phyloP scores from a whole-genome alignment of 1,284 basidiomycete species.

The Irpex sp. region DNA sequence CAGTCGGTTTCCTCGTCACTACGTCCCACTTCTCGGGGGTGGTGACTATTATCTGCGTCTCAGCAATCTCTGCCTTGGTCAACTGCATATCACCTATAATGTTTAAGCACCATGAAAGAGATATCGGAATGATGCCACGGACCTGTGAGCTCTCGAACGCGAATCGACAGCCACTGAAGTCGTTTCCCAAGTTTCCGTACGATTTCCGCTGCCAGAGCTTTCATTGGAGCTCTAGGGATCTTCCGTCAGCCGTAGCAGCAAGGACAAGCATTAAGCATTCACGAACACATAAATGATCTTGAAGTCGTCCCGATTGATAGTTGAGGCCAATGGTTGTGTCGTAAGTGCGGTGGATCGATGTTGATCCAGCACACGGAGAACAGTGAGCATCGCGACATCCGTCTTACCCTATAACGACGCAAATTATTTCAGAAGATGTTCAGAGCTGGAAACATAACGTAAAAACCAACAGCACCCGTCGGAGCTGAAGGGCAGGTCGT shows the following conservation, averaged over 20 bases:
- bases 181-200: slow-evolving; percentile 91
- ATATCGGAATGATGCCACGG: slow-evolving; percentile 9
- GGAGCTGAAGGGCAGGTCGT: slow-evolving; percentile 55
- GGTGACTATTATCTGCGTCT: slow-evolving; percentile 98
- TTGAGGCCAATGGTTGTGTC: slow-evolving; percentile 40
- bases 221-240: slow-evolving; percentile 86
- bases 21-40: slow-evolving; percentile 99
- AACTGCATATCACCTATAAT: slow-evolving; percentile 93
- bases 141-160: slow-evolving; percentile 92
- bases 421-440: slow-evolving; percentile 2
- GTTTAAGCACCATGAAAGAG: neutral
- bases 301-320: slow-evolving; percentile 74
- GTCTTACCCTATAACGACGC: slow-evolving; percentile 83
- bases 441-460: neutral
- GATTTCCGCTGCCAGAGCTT: slow-evolving; percentile 95
- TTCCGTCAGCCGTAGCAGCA: neutral
- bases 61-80: slow-evolving; percentile 89
- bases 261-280: neutral
- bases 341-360: slow-evolving; percentile 41
- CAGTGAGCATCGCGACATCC: slow-evolving; percentile 94
- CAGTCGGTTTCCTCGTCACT: slow-evolving; percentile 95
- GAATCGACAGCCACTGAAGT: slow-evolving; percentile 86
- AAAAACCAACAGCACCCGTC: slow-evolving; percentile 81
- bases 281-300: slow-evolving; percentile 96
- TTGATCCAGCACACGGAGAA: slow-evolving; percentile 85